phyloP scores from a whole-genome alignment of 2,329 filamentous ascomycete genomes.

The Aspergillus sergii region DNA sequence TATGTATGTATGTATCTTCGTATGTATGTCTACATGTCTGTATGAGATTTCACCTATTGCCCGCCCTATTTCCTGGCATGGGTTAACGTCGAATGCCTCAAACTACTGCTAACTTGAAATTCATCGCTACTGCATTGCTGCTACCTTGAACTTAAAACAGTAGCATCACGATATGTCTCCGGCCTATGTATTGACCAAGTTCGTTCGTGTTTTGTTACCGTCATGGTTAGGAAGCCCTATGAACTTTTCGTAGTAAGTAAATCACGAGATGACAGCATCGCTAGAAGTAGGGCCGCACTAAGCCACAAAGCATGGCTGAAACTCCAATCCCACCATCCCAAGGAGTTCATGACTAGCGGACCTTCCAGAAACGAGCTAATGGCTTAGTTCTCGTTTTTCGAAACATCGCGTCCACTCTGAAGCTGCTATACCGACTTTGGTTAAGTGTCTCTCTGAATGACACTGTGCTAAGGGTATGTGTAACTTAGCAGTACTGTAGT shows the following conservation, averaged over 20 bases:
- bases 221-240: neutral
- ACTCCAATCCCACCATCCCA: constrained; percentile 9
- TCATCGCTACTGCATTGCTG: neutral
- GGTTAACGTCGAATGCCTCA: constrained; percentile 4
- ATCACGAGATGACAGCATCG: neutral
- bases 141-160: neutral
- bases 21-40: neutral
- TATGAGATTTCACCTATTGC: constrained; percentile 8
- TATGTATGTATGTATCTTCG: neutral
- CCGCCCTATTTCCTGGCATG: constrained; percentile 17
- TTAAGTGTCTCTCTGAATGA: constrained; percentile 2
- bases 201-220: neutral
- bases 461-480: neutral
- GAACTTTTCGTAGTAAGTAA: neutral
- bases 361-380: constrained; percentile 25
- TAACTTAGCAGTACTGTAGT: neutral
- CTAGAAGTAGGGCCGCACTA: neutral
- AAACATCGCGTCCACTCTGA: neutral
- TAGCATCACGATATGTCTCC: neutral
- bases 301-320: constrained; percentile 21
- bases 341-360: constrained; percentile 15
- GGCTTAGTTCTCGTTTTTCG: constrained; percentile 3
- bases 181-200: too few species aligned
- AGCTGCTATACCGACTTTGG: neutral
- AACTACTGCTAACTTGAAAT: constrained; percentile 2